Base-by-base conservation (phyloP, 1,139 yeast species). In the Debaryomycetaceae sp. region DNA sequence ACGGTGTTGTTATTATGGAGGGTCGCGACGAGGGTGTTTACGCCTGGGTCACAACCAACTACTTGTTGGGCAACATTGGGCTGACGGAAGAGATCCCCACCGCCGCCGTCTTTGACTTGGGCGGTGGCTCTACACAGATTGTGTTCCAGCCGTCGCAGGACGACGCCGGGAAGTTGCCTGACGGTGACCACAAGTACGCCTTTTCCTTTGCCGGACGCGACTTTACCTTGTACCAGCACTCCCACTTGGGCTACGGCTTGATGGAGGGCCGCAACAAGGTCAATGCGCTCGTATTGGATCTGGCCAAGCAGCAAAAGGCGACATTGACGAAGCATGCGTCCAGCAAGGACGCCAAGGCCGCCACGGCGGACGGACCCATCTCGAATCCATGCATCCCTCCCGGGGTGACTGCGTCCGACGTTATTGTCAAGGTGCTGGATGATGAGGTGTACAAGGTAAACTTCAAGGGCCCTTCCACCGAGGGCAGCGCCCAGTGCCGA, bases 21-120 rank as follows among this genome's bases (percentile, higher is more conserved):
- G 98, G 98, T 41, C 78, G 74, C 37, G 95, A 87, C 45, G 98
- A 90, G 61, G 99, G 98, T 51, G 96, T 90, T n/a, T 90, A 75
- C 47, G 98, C 98, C 1, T 90, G 99, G 99, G 80, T 90, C 51
- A 90, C 98, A 23, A 78, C 96, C 30, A 90, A 90, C 61, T 90
- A 77, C 53, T 62, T 90, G 39, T 68, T 90, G 41, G 96, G 96
- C 25, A 87, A 87, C 56, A 85, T 90, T 50, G 97, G 97, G 16
- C 60, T 76, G 16, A 55, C 72, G 14, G 78, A 73, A 28, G 74
- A 75, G 54, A 53, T 58, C 19, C 82, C 90, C 20, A 90, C 98
- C 10, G 95, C 95, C 29, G 98, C 97, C 6, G 94, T 90, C 11
- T 90, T 90, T 50, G 99, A 90, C 51, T 73, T 90, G 38, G 99